These are phyloP conservation scores for Cryptococcus deneoformans DNA, from an alignment of 1,284 basidiomycete species.

Conservation along the genomic window DNA sequence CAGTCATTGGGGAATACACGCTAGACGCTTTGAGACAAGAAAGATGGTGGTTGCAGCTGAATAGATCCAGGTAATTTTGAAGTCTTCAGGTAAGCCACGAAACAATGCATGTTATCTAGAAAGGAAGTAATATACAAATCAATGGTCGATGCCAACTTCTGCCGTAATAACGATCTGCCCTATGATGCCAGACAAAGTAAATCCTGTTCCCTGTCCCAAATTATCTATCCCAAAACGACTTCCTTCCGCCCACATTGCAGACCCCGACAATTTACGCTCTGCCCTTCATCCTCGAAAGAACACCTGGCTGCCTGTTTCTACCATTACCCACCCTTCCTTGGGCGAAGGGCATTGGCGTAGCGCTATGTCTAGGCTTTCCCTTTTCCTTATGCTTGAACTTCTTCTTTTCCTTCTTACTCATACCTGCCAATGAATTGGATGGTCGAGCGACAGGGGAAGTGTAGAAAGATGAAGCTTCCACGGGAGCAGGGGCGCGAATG, in stretches of 20 bases:
- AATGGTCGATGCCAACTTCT: no score
- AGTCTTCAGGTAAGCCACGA: not conserved
- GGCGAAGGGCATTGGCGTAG: conserved; percentile 14
- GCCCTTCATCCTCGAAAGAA: conserved; percentile 3
- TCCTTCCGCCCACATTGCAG: not conserved
- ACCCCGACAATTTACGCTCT: not conserved
- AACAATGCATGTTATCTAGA: not conserved
- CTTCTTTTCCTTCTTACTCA: conserved; percentile 8
- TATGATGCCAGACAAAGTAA: not conserved
- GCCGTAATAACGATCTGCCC: no score
- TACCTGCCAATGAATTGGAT: not conserved
- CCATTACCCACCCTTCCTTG: conserved; percentile 6
- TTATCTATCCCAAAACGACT: no score
- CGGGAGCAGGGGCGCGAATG: conserved; percentile 8
- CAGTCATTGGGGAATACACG: conserved; percentile 28
- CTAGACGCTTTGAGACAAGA: conserved; percentile 23
- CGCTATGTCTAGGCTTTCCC: conserved; percentile 2
- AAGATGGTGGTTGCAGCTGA: conserved; percentile 26
- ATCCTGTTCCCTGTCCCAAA: not conserved
- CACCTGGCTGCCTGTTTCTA: conserved; percentile 2
- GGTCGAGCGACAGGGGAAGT: conserved; percentile 9
- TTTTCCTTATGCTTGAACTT: conserved; percentile 8
- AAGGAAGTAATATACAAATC: not conserved
- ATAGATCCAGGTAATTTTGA: not conserved
- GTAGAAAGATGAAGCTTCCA: conserved; percentile 13